Evolutionary conservation across 805 yeast genomes (phyloP), one percentile per base, ranked within the genome.

Genomic region (Candida tammaniensis): DNA sequence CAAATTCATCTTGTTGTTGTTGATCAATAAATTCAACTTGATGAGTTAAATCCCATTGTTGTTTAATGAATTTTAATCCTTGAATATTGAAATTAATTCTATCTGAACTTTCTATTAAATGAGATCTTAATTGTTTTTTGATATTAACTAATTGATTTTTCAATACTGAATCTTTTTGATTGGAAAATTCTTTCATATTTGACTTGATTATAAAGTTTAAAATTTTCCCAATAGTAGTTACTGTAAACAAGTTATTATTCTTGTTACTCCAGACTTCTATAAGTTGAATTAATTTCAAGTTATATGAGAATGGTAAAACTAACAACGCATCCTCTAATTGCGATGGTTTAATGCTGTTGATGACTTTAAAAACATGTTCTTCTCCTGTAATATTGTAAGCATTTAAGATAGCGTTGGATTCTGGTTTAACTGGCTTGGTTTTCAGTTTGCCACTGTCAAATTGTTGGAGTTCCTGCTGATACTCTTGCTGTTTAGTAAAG

Each of bases 251-350:
- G 37, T 76, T 65, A 37, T 61, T 56, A 27, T 59, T 45, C 33
- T 65, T 58, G 35, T 54, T 52, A 24, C 93, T 76, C 86, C 96
- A 89, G 18, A 76, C 69, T 43, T 79, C 82, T 35, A 93, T 76
- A 48, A 88, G 84, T 46, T 70, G 71, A 43, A 93, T 70, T 32
- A 93, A 69, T 45, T 76, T 76, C 36, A 80, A 55, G 2, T 89
- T 81, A 58, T 81, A 83, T 8, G 95, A 86, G 51, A 91, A 89
- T 20, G 98, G 96, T 35, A 93, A 68, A 1, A 93, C 95, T 30
- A 93, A 61, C 36, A 93, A 70, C 1, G 98, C 95, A 60, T 93
- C 99, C 49, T 91, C 96, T 22, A 93, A 63, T 50, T 91, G 96
- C 0, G 94, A 74, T 0, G 95, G 77, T 48, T 74, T 82, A 55